Base-by-base conservation (phyloP, 495 filamentous ascomycete genomes). In the Oleoguttula mirabilis region DNA sequence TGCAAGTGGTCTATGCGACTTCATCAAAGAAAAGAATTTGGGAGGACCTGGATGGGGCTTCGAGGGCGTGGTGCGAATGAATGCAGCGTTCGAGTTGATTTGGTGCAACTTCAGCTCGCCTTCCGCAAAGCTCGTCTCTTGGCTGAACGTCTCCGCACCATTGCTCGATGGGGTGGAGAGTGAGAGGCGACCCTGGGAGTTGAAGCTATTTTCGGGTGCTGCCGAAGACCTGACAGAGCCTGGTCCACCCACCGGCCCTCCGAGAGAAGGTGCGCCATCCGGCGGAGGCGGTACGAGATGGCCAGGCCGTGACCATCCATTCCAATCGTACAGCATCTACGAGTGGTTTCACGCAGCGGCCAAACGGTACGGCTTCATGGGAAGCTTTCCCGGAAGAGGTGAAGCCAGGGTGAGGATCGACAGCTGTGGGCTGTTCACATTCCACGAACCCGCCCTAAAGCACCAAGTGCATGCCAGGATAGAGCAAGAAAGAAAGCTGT, bases 41-140 rank as follows among this genome's bases (percentile, higher is more conserved):
- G 43, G 55, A 36, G 54, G 49, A 17, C 20, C 1, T 10, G 60
- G 58, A 21, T 62, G 50, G 65, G 63, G 63, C 16, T 60, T 57
- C 44, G 63, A 69, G 36, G 66, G 63, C 10, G 56, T 69, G 33
- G 60, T 69, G 25, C 52, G 65, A 43, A 69, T 69, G 66, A 65
- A 67, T 48, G 56, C 66, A 8, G 66, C 64, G 11, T 69, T 67
- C 39, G 64, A 67, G 52, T 45, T 64, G 41, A 61, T 67, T 20
- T 64, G 61, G 60, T 69, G 66, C 43, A 58, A 67, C 44, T 67
- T 66, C 31, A 50, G 33, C 17, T 48, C 40, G 28, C 50, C 53
- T 10, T 60, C 57, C 7, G 33, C 62, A 20, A 47, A 56, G 31
- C 40, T 66, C 40, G 50, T 65, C 15, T 61, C 56, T 11, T 55